A percentile compares a stretch with the other conserved stretches of the same genome.
phyloP scores from a whole-genome alignment of 1,139 yeast genomes.

The Diutina neorugosa region DNA sequence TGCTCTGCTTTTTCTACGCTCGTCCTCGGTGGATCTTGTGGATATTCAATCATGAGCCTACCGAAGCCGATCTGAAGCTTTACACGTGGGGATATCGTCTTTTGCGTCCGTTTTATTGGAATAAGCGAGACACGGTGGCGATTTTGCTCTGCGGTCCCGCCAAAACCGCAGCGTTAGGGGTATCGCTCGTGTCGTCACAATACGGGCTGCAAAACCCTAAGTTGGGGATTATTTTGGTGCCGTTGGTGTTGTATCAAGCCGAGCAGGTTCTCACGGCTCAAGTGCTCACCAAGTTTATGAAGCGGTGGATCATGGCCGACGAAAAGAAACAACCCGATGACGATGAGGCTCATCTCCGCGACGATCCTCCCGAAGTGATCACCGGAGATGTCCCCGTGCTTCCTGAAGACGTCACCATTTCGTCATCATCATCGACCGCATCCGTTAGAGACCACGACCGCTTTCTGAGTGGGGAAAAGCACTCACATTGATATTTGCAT shows the following conservation, averaged over 20 bases:
- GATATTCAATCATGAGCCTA: conserved; percentile 37
- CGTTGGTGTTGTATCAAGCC: conserved; percentile 74
- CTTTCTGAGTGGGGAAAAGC: not conserved
- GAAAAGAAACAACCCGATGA: conserved; percentile 8
- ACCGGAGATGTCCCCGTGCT: conserved; percentile 2
- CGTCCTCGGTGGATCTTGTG: conserved; percentile 44
- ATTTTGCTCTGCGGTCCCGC: conserved; percentile 87
- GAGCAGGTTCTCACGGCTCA: conserved; percentile 78
- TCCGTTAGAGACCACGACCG: not conserved
- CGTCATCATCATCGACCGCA: not conserved
- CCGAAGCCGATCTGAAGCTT: conserved; percentile 22
- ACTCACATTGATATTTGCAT: not conserved
- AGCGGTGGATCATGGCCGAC: conserved; percentile 48
- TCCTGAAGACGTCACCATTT: conserved; percentile 3
- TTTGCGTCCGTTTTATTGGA: conserved; percentile 59
- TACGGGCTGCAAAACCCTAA: conserved; percentile 52
- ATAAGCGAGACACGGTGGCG: conserved; percentile 60
- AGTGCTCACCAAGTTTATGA: conserved; percentile 50
- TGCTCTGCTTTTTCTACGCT: conserved; percentile 42
- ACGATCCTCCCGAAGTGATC: conserved; percentile 2
- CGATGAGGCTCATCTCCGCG: not conserved
- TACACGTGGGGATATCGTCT: conserved; percentile 29
- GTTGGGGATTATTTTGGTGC: conserved; percentile 65
- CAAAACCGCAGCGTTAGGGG: conserved; percentile 86
- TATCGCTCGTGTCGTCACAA: conserved; percentile 67